phyloP scores from a whole-genome alignment of 2,329 filamentous ascomycete genomes.

The Fusarium poae region DNA sequence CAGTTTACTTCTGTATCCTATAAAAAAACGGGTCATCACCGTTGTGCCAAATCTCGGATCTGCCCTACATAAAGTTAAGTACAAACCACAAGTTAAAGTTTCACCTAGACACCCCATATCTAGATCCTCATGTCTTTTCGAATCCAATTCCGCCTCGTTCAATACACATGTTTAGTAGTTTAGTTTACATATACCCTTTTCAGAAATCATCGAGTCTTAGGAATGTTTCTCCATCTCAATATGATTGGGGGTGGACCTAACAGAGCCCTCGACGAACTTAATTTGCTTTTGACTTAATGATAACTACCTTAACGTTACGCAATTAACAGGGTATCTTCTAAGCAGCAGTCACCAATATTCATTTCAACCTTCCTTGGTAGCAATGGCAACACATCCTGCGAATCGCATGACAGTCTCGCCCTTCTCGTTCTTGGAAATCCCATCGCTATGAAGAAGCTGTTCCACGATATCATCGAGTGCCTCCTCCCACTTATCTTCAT shows the following conservation, averaged over 20 bases:
- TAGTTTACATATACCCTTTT: too few species aligned
- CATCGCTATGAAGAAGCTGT: background rate
- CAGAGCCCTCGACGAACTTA: slow-evolving; percentile 37
- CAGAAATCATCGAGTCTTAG: too few species aligned
- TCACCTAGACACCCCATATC: slow-evolving; percentile 17
- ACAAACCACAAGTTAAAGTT: slow-evolving; percentile 3
- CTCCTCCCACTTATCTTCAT: background rate
- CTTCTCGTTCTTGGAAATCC: background rate
- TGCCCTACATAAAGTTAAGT: fast-evolving
- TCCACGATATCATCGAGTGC: background rate
- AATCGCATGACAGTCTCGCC: background rate
- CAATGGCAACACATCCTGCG: background rate
- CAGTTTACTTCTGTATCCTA: background rate
- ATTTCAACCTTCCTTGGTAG: background rate
- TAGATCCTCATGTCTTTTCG: slow-evolving; percentile 6
- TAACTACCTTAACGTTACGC: background rate
- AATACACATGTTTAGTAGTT: background rate
- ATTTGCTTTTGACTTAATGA: slow-evolving; percentile 56
- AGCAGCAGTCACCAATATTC: too few species aligned
- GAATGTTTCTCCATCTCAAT: slow-evolving; percentile 12
- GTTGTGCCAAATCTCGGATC: background rate
- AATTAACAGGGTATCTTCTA: background rate
- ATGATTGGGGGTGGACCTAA: too few species aligned
- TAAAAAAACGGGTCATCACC: background rate
- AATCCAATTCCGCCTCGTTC: slow-evolving; percentile 5